Conservation (phyloP, 2,329 filamentous ascomycete genomes). For the Geosmithia morbida region DNA sequence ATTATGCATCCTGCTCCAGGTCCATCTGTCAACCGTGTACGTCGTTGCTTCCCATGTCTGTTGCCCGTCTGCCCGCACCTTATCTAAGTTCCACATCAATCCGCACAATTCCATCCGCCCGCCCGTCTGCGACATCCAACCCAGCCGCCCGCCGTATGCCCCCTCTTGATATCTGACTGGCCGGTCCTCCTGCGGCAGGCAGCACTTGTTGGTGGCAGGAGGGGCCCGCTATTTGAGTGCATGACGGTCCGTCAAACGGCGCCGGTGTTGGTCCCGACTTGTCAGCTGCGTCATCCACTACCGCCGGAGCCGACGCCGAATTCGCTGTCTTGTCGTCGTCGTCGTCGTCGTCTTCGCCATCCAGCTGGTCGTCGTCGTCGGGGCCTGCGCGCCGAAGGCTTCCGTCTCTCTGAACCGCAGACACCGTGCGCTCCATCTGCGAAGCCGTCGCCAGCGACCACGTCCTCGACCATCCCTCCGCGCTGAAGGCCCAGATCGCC, state of each 20-base stretch:
- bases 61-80: not conserved
- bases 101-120: slow-evolving; percentile 18
- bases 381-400: slow-evolving; percentile 15
- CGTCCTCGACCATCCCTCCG: slow-evolving; percentile 16
- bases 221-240: not conserved
- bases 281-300: slow-evolving; percentile 1
- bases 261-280: not conserved
- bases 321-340: not conserved
- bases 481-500: slow-evolving; percentile 18
- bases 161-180: not conserved
- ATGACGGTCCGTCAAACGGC: not conserved
- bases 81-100: slow-evolving; percentile 21
- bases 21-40: too few relatives aligned
- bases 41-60: too few relatives aligned
- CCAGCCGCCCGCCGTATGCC: not conserved
- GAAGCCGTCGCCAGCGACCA: slow-evolving; percentile 14
- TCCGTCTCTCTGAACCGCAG: slow-evolving; percentile 14
- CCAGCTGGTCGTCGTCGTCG: slow-evolving; percentile 17
- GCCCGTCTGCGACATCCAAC: slow-evolving; percentile 7
- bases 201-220: not conserved
- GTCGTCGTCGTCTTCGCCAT: slow-evolving; percentile 3
- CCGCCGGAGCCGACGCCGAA: slow-evolving; percentile 1
- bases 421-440: slow-evolving; percentile 4
- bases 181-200: not conserved
- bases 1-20: too few relatives aligned